Conservation (phyloP, 352 stramenopile genomes). For the Globisporangium iwayamae region DNA sequence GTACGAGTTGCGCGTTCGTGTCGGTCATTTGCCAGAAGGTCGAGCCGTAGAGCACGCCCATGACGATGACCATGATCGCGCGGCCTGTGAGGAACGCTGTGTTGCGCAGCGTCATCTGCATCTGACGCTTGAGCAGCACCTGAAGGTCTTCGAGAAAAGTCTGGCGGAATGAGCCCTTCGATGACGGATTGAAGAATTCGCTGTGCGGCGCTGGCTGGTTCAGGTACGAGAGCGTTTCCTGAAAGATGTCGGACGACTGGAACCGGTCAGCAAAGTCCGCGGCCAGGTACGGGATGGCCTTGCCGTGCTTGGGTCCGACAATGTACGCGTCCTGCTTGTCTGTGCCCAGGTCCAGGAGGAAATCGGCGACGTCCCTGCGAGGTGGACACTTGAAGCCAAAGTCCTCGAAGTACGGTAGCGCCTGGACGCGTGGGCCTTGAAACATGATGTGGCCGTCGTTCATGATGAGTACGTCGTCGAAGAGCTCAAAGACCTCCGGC, state of each 20-base stretch:
- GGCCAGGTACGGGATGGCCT: conserved; percentile 21
- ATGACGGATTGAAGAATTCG: conserved; percentile 8
- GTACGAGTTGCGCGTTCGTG: conserved; percentile 50
- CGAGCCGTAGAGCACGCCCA: conserved; percentile 60
- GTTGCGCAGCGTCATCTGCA: conserved; percentile 65
- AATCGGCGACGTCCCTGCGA: conserved; percentile 49
- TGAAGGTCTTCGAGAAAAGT: conserved; percentile 41
- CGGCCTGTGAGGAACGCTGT: conserved; percentile 39
- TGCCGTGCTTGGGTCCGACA: conserved; percentile 6
- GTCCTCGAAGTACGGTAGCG: conserved; percentile 41
- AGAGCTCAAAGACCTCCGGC: conserved; percentile 91
- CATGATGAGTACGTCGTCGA: conserved; percentile 92
- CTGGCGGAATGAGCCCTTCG: conserved; percentile 34
- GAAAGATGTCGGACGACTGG: conserved; percentile 43
- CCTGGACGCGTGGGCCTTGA: conserved; percentile 30
- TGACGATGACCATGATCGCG: conserved; percentile 55
- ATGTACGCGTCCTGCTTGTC: conserved; percentile 48
- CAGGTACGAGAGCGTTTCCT: conserved; percentile 41
- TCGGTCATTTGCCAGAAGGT: conserved; percentile 64
- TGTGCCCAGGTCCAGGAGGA: conserved; percentile 50
- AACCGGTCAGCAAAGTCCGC: conserved; percentile 53
- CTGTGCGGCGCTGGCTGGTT: conserved; percentile 16
- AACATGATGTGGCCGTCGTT: conserved; percentile 90
- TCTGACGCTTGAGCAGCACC: conserved; percentile 52
- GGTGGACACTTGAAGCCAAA: conserved; percentile 46